Conservation (phyloP, 2,329 filamentous ascomycete genomes). For the Aureobasidium sp. region DNA sequence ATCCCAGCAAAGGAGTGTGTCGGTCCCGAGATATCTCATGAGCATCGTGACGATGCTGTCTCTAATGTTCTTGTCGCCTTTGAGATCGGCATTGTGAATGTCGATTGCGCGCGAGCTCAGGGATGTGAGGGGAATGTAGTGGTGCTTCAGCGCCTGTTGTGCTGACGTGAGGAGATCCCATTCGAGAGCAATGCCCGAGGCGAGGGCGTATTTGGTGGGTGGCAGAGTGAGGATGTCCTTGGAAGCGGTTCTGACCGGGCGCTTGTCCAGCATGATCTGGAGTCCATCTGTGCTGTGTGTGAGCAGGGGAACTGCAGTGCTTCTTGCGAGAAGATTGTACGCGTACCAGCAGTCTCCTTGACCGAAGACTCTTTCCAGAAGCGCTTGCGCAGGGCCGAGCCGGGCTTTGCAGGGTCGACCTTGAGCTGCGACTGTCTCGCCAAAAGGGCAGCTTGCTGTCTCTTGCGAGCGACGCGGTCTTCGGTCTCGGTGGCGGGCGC, state of each 20-base stretch:
- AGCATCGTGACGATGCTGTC: slow-evolving; percentile 56
- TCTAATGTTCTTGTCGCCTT: slow-evolving; percentile 46
- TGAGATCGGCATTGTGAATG: slow-evolving; percentile 58
- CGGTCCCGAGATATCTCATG: slow-evolving; percentile 82
- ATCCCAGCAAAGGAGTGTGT: slow-evolving; percentile 87
- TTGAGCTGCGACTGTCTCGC: slow-evolving; percentile 37
- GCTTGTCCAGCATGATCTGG: slow-evolving; percentile 65
- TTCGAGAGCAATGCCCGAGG: slow-evolving; percentile 77
- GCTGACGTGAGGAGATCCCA: slow-evolving; percentile 81
- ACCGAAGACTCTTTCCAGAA: slow-evolving; percentile 86
- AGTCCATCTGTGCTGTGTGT: slow-evolving; percentile 36
- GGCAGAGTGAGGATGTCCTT: slow-evolving; percentile 67
- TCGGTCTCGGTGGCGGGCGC: slow-evolving; percentile 39
- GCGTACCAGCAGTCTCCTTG: slow-evolving; percentile 53
- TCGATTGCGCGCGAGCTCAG: slow-evolving; percentile 76
- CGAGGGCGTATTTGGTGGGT: slow-evolving; percentile 66
- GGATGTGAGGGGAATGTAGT: slow-evolving; percentile 85
- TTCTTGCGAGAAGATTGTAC: background rate
- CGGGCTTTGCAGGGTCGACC: slow-evolving; percentile 35
- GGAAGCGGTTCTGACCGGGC: slow-evolving; percentile 68
- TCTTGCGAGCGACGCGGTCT: slow-evolving; percentile 39
- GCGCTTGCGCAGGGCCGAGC: slow-evolving; percentile 52
- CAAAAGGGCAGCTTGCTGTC: slow-evolving; percentile 42
- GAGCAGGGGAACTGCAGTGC: background rate
- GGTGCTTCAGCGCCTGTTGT: slow-evolving; percentile 74